Conservation (phyloP, 2,329 filamentous ascomycete species). For the Paraphaeosphaeria sporulosa region DNA sequence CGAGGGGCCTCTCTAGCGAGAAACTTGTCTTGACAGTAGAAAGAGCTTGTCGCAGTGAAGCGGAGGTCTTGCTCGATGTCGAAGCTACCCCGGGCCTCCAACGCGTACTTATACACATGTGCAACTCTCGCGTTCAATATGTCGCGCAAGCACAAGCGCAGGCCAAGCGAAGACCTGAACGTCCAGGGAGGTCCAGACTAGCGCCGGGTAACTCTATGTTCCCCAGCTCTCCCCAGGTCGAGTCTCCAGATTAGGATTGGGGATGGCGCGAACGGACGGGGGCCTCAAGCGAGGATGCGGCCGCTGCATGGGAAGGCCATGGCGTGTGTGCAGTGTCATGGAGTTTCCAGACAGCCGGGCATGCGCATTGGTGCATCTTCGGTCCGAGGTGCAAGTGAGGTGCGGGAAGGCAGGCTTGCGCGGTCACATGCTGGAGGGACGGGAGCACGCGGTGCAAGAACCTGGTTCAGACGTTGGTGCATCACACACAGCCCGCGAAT, state of each 20-base stretch:
- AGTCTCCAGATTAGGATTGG: constrained; percentile 17
- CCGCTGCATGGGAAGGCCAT: neutral
- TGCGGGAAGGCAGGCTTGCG: neutral
- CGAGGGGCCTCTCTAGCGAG: neutral
- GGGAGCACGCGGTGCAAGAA: neutral
- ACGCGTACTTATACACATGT: constrained; percentile 8
- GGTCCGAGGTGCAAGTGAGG: constrained; percentile 11
- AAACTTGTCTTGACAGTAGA: no score
- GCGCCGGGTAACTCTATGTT: constrained; percentile 27
- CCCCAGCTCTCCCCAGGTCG: constrained; percentile 7
- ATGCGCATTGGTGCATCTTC: constrained; percentile 16
- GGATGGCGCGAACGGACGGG: neutral
- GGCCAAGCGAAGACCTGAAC: constrained; percentile 25
- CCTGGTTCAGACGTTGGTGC: neutral
- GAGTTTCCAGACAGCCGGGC: neutral
- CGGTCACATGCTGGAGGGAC: constrained; percentile 12
- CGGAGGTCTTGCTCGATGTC: neutral
- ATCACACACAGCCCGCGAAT: constrained; percentile 2
- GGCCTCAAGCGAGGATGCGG: neutral
- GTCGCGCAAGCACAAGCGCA: constrained; percentile 4
- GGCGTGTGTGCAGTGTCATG: neutral
- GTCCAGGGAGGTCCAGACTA: constrained; percentile 24
- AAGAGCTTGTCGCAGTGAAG: neutral
- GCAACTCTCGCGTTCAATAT: constrained; percentile 15
- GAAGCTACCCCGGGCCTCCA: neutral